phyloP scores from a whole-genome alignment of 495 filamentous ascomycete species.

The Penicillium canescens region DNA sequence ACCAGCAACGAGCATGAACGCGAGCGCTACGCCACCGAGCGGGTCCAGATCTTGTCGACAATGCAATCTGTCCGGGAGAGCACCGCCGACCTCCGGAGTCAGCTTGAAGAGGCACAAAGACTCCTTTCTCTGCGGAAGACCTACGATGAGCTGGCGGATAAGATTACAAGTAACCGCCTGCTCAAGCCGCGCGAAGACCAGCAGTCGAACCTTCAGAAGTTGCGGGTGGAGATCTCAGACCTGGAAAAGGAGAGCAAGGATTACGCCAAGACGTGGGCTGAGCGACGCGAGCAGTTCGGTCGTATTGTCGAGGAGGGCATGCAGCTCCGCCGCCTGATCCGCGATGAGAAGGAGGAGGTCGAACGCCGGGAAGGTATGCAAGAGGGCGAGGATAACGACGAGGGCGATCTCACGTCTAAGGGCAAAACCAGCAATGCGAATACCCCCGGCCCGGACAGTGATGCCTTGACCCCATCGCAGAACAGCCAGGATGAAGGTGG shows the following conservation, averaged over 20 bases:
- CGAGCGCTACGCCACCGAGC: slow-evolving; percentile 79
- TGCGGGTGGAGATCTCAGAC: slow-evolving; percentile 85
- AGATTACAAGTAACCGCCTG: slow-evolving; percentile 79
- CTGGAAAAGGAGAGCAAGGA: slow-evolving; percentile 79
- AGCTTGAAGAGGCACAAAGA: slow-evolving; percentile 74
- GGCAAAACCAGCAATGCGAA: slow-evolving; percentile 54
- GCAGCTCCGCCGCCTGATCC: slow-evolving; percentile 79
- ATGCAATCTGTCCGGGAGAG: slow-evolving; percentile 77
- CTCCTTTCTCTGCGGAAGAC: slow-evolving; percentile 76
- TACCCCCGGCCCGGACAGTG: slow-evolving; percentile 65
- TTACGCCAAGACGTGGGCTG: slow-evolving; percentile 81
- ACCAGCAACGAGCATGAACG: slow-evolving; percentile 84
- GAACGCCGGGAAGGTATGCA: slow-evolving; percentile 78
- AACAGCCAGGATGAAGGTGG: slow-evolving; percentile 45
- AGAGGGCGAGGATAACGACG: slow-evolving; percentile 70
- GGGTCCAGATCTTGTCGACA: slow-evolving; percentile 69
- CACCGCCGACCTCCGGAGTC: slow-evolving; percentile 66
- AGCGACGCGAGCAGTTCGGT: slow-evolving; percentile 84
- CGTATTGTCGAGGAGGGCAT: slow-evolving; percentile 89
- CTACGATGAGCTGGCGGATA: slow-evolving; percentile 83
- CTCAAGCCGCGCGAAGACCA: slow-evolving; percentile 84
- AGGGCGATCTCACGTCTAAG: slow-evolving; percentile 59
- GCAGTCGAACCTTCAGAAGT: slow-evolving; percentile 69
- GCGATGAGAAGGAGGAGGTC: slow-evolving; percentile 92
- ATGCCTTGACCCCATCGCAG: slow-evolving; percentile 48